phyloP scores from a whole-genome alignment of 495 filamentous ascomycete genomes.

The Penicillium steckii region DNA sequence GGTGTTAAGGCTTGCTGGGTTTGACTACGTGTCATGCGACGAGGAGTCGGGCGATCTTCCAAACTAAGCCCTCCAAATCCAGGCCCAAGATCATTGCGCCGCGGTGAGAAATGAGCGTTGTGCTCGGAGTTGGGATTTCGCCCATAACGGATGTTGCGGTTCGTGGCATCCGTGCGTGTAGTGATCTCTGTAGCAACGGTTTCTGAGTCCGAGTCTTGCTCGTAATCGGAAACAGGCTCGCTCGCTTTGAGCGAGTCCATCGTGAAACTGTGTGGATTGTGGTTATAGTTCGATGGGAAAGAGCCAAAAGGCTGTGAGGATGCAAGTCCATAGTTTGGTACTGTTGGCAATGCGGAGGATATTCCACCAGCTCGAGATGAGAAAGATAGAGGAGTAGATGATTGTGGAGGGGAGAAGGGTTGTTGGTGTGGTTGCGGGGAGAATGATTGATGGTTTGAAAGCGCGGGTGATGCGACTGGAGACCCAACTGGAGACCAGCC shows the following conservation, averaged over 20 bases:
- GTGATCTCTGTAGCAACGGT: slow-evolving; percentile 40
- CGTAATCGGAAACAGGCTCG: slow-evolving; percentile 37
- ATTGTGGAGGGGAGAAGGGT: slow-evolving; percentile 19
- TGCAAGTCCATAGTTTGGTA: slow-evolving; percentile 21
- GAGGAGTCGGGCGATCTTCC: slow-evolving; percentile 35
- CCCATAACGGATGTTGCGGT: slow-evolving; percentile 41
- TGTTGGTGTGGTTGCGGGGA: slow-evolving; percentile 8
- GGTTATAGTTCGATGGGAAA: slow-evolving; percentile 14
- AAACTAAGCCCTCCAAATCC: slow-evolving; percentile 42
- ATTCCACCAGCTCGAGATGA: slow-evolving; percentile 30
- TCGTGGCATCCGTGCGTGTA: slow-evolving; percentile 35
- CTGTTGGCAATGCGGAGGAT: slow-evolving; percentile 26
- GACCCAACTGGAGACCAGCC: slow-evolving; percentile 16
- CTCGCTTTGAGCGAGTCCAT: slow-evolving; percentile 34
- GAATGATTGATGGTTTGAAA: too few relatives aligned
- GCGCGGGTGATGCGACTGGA: too few relatives aligned
- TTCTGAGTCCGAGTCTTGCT: slow-evolving; percentile 44
- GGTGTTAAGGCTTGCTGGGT: slow-evolving; percentile 25
- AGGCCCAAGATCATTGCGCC: slow-evolving; percentile 35
- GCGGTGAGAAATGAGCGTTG: slow-evolving; percentile 28
- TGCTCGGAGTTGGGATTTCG: slow-evolving; percentile 13
- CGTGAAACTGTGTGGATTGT: slow-evolving; percentile 36
- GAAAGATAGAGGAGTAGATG: slow-evolving; percentile 26
- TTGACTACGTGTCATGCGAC: slow-evolving; percentile 44
- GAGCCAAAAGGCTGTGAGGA: slow-evolving; percentile 17